Conservation (phyloP, 148 eudicot species). For the Cornus controversa region DNA sequence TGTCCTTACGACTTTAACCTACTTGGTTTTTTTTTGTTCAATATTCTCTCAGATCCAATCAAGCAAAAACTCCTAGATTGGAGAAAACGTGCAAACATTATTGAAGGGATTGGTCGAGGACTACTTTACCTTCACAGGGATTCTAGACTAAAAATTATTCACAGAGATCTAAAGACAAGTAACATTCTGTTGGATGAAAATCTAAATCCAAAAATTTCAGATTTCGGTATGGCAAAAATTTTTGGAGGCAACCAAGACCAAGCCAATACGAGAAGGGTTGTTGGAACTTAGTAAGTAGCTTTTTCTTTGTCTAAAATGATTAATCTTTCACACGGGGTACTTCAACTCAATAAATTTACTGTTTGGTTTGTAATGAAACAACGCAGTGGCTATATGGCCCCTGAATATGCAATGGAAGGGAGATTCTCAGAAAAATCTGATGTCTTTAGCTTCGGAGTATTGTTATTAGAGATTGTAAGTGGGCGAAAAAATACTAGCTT, state of each 20-base stretch:
- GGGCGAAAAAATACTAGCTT: conserved; percentile 18
- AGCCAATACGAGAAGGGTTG: conserved; percentile 19
- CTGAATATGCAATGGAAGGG: conserved; percentile 26
- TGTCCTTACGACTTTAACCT: neutral
- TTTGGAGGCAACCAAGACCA: conserved; percentile 20
- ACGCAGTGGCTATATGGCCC: conserved; percentile 17
- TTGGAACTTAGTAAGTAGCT: conserved; percentile 25
- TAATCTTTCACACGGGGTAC: too few species aligned
- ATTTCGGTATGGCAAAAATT: conserved; percentile 27
- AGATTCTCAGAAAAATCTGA: conserved; percentile 28
- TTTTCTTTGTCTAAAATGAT: neutral
- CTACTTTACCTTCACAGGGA: conserved; percentile 28
- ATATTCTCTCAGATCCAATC: neutral
- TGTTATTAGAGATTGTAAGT: conserved; percentile 14
- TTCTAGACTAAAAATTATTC: conserved; percentile 29
- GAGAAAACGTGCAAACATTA: conserved; percentile 22
- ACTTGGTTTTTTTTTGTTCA: neutral
- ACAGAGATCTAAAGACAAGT: too few species aligned
- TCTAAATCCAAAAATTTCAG: conserved; percentile 25
- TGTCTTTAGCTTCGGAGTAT: conserved; percentile 25
- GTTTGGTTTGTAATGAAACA: neutral
- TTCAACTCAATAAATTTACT: too few species aligned
- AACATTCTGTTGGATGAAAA: too few species aligned
- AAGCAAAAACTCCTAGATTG: conserved; percentile 17
- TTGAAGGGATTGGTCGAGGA: conserved; percentile 28